Conservation (phyloP, 306 rosid genomes). For the Prunus armeniaca region DNA sequence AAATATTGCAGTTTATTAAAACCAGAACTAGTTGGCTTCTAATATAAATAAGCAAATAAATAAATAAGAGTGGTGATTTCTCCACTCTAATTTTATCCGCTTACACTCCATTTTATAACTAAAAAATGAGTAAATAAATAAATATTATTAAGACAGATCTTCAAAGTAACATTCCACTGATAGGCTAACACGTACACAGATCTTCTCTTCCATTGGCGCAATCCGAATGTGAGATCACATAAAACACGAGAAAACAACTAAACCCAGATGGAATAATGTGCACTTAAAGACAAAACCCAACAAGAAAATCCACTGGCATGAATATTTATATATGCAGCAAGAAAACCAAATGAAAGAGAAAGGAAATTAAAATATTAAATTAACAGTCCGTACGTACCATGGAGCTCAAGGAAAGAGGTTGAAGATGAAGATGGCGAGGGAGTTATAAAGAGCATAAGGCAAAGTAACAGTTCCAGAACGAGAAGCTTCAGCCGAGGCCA, state of each 20-base stretch:
- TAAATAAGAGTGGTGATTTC: too few relatives aligned
- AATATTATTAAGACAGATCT: background rate
- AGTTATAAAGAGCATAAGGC: background rate
- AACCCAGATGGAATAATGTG: background rate
- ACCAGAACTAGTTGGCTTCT: background rate
- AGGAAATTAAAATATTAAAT: too few relatives aligned
- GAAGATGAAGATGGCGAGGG: background rate
- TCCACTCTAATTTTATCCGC: too few relatives aligned
- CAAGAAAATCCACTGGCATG: background rate
- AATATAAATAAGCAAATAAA: background rate
- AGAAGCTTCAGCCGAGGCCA: slow-evolving; percentile 7
- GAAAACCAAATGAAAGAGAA: background rate
- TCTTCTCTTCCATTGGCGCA: background rate
- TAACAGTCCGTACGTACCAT: background rate
- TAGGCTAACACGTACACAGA: background rate
- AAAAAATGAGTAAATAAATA: background rate
- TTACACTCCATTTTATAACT: too few relatives aligned
- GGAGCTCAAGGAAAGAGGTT: slow-evolving; percentile 12
- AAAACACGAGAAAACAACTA: background rate
- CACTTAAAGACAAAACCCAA: background rate
- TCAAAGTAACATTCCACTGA: background rate
- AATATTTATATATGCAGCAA: background rate
- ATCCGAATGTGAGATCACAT: background rate
- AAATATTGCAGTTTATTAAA: background rate
- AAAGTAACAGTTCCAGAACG: background rate